Conservation (phyloP, 352 stramenopile genomes). For the Phytophthora tubulina region DNA sequence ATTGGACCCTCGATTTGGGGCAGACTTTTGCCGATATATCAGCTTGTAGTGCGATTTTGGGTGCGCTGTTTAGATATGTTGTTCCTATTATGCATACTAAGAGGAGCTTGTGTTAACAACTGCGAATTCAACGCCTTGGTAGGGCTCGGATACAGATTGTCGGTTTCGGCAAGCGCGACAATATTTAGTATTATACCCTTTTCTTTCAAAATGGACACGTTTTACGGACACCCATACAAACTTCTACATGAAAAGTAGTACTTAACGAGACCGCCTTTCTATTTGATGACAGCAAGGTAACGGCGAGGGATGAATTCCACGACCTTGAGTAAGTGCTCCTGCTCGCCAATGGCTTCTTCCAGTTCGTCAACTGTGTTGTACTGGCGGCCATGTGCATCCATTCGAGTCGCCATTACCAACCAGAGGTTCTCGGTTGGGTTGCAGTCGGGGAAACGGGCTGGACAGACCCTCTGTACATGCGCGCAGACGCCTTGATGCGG, state of each 20-base stretch:
- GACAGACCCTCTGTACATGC: background rate
- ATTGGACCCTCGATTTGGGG: too few species aligned
- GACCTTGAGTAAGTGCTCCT: background rate
- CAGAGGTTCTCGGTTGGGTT: background rate
- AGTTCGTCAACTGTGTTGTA: background rate
- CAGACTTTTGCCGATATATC: too few species aligned
- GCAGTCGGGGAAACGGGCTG: background rate
- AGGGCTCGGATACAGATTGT: too few species aligned
- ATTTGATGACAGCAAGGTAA: conserved; percentile 1
- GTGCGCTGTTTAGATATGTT: too few species aligned
- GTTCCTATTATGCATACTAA: too few species aligned
- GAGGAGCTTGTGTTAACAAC: too few species aligned
- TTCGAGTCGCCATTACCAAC: background rate
- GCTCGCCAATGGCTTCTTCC: background rate
- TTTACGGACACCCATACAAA: background rate
- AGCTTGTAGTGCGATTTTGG: too few species aligned
- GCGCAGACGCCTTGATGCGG: conserved; percentile 2
- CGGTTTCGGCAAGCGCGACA: too few species aligned
- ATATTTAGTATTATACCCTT: too few species aligned
- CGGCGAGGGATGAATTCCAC: background rate
- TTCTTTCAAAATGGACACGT: too few species aligned
- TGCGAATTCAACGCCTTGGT: too few species aligned
- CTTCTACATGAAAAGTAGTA: conserved; percentile 9
- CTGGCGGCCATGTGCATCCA: conserved; percentile 1
- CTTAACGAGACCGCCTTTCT: background rate